A percentile compares a stretch with the other conserved stretches of the same genome.
Conservation (phyloP, 805 yeast species). For the Cyberlindnera mycetangii region DNA sequence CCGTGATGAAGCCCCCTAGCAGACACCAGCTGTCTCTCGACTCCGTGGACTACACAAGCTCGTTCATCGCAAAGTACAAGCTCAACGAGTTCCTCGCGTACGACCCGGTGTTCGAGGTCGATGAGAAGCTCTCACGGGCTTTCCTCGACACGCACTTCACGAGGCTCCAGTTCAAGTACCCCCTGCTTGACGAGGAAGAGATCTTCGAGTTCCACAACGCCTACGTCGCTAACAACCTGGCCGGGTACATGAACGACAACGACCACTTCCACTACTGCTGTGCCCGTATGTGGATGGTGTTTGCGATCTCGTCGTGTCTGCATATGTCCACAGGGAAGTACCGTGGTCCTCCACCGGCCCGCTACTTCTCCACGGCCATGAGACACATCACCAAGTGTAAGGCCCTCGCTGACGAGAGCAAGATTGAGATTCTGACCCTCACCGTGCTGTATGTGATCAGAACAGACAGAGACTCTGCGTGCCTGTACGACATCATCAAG, state of each 20-base stretch:
- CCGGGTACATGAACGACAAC: conserved; percentile 35
- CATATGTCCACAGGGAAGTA: conserved; percentile 57
- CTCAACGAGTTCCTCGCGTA: conserved; percentile 41
- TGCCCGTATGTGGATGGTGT: conserved; percentile 55
- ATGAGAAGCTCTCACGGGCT: conserved; percentile 46
- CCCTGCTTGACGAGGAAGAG: conserved; percentile 50
- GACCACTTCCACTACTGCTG: conserved; percentile 50
- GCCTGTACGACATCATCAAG: conserved; percentile 48
- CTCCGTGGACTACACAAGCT: conserved; percentile 37
- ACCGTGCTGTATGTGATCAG: conserved; percentile 54
- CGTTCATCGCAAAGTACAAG: conserved; percentile 45
- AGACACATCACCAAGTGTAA: conserved; percentile 50
- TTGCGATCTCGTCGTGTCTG: conserved; percentile 48
- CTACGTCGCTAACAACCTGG: conserved; percentile 36
- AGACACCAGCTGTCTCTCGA: conserved; percentile 27
- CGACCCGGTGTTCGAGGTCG: conserved; percentile 53
- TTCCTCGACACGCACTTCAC: conserved; percentile 55
- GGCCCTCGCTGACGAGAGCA: conserved; percentile 39
- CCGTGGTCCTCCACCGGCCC: conserved; percentile 49
- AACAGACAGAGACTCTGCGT: conserved; percentile 58
- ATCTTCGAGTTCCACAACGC: conserved; percentile 48
- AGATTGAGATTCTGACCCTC: conserved; percentile 50
- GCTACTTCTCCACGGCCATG: conserved; percentile 58
- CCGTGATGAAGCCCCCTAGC: neutral
- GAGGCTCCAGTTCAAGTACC: conserved; percentile 54